Conservation (phyloP, 2,329 filamentous ascomycete species). For the Blastomyces emzantsi region DNA sequence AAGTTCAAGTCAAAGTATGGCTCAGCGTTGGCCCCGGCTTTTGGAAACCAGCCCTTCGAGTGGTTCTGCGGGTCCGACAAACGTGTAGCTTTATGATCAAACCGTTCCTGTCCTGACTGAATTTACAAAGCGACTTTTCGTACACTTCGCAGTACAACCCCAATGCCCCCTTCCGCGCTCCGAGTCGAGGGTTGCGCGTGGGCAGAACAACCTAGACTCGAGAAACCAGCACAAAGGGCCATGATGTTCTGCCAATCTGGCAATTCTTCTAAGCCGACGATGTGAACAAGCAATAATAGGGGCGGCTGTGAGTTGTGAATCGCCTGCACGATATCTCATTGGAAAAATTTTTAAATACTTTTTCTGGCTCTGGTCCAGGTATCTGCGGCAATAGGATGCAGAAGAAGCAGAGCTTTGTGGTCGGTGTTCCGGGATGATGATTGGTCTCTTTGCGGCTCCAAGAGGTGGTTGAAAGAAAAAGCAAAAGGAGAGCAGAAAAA, state of each 20-base stretch:
- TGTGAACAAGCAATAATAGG: not conserved
- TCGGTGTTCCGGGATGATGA: not conserved
- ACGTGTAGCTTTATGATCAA: not conserved
- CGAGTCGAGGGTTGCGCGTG: not conserved
- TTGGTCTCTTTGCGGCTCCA: not conserved
- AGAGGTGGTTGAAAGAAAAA: not conserved
- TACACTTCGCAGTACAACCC: not conserved
- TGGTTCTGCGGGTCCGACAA: not conserved
- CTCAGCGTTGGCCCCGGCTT: not conserved
- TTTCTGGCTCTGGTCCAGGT: not conserved
- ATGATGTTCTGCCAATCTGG: not conserved
- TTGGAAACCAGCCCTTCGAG: not conserved
- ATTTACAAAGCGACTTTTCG: not conserved
- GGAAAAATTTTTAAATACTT: not conserved
- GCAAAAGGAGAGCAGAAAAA: no score
- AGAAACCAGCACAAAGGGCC: not conserved
- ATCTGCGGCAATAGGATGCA: not conserved
- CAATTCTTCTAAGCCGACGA: not conserved
- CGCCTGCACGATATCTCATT: no score
- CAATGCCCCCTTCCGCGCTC: not conserved
- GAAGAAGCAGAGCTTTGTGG: not conserved
- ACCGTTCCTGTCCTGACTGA: not conserved
- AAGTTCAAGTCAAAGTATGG: not conserved
- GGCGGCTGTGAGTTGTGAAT: no score
- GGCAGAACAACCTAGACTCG: not conserved